Conservation (phyloP, 2,329 filamentous ascomycete genomes). For the Fusarium tjaetaba region DNA sequence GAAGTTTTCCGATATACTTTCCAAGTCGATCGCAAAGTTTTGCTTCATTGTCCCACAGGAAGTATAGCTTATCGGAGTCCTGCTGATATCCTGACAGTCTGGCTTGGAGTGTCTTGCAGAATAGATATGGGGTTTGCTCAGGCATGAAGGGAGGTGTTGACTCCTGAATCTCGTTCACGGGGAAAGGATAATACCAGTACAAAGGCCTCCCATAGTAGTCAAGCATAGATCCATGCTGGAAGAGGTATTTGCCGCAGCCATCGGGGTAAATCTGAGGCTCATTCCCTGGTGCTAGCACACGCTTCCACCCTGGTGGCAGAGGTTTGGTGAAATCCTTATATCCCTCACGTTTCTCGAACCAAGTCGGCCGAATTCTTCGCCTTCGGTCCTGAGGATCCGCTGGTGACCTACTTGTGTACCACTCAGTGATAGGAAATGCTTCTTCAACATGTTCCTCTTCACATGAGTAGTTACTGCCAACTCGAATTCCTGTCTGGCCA, state of each 20-base stretch:
- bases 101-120: slow-evolving; percentile 3
- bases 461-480: background rate
- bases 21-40: background rate
- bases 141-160: slow-evolving; percentile 1
- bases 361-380: background rate
- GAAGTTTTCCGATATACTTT: fast-evolving
- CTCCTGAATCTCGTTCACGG: background rate
- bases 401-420: background rate
- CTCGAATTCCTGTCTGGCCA: background rate
- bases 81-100: background rate
- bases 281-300: background rate
- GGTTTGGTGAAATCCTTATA: slow-evolving; percentile 5
- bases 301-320: background rate
- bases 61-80: background rate
- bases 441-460: background rate
- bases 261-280: background rate
- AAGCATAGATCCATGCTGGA: background rate
- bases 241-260: background rate
- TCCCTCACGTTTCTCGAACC: slow-evolving; percentile 2
- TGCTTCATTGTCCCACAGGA: background rate
- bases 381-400: background rate
- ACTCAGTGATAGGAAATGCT: background rate
- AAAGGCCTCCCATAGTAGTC: fast-evolving
- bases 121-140: slow-evolving; percentile 16
- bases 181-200: slow-evolving; percentile 15